These are phyloP conservation scores for Leishmania lainsoni DNA, from an alignment of 208 protist genomes.

Conservation along the genomic window DNA sequence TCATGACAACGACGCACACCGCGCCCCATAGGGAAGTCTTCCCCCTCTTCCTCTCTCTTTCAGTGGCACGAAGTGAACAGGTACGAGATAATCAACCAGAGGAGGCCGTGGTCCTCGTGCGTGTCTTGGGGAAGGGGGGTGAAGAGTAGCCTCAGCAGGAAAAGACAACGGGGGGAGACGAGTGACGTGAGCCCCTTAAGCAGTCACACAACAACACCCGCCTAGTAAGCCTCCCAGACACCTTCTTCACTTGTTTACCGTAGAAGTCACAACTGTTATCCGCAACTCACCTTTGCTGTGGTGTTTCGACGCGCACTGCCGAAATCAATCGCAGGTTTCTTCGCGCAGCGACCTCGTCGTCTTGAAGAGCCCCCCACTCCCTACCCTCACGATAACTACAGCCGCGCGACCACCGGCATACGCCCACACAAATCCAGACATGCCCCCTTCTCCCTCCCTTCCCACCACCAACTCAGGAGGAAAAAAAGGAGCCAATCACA, in stretches of 20 bases:
- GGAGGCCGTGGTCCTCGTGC: not conserved
- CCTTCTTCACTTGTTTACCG: not conserved
- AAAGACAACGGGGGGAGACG: not conserved
- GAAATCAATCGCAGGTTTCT: not conserved
- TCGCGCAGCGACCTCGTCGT: not conserved
- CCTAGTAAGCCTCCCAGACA: not conserved
- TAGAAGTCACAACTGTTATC: not conserved
- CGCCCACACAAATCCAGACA: not conserved
- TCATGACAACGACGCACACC: not conserved
- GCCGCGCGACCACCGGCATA: not conserved
- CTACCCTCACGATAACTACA: not conserved
- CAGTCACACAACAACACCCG: not conserved
- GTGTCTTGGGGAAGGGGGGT: not conserved
- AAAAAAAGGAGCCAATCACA: not conserved
- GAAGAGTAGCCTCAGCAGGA: not conserved
- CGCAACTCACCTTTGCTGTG: not conserved
- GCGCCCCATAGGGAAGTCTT: not conserved
- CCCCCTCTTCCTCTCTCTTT: not conserved
- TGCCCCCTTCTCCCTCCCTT: not conserved
- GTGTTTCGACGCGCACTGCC: not conserved
- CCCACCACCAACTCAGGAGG: not conserved
- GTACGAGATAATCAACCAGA: not conserved
- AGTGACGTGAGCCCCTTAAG: not conserved
- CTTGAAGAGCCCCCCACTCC: not conserved
- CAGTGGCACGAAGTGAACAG: not conserved